These are phyloP conservation scores for Brettanomyces sp. DNA, from an alignment of 805 yeast genomes.

Conservation along the genomic window DNA sequence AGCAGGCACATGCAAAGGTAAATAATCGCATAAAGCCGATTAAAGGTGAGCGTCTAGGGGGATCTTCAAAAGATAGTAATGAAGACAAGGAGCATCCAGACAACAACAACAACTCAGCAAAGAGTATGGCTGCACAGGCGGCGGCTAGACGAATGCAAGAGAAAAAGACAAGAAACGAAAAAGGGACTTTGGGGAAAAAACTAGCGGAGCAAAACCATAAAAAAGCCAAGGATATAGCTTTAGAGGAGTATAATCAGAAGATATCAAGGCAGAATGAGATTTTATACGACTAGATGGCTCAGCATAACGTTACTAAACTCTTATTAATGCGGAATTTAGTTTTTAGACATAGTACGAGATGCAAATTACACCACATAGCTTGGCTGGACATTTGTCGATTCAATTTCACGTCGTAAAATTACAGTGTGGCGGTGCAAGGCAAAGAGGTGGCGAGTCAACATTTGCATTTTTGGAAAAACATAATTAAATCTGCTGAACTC, in stretches of 20 bases:
- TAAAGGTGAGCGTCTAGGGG: slow-evolving; percentile 11
- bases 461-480: no score
- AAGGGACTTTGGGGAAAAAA: slow-evolving; percentile 19
- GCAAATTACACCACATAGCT: no score
- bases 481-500: no score
- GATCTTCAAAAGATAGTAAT: not conserved
- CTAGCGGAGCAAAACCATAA: slow-evolving; percentile 18
- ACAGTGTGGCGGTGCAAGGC: no score
- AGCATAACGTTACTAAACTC: no score
- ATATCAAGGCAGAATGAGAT: slow-evolving; percentile 6
- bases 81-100: not conserved
- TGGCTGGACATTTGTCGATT: no score
- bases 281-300: slow-evolving; percentile 11
- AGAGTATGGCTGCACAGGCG: slow-evolving; percentile 21
- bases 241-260: slow-evolving; percentile 14
- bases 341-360: no score
- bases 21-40: not conserved
- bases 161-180: slow-evolving; percentile 11
- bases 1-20: no score
- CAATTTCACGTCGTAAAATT: no score
- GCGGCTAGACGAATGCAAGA: slow-evolving; percentile 16
- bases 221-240: slow-evolving; percentile 15
- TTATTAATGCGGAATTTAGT: no score
- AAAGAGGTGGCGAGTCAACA: no score
- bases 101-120: slow-evolving; percentile 8